Evolutionary conservation across 2,329 filamentous ascomycete species (phyloP), one percentile per base, ranked within the genome.

Genomic region (Pyrenophora seminiperda): DNA sequence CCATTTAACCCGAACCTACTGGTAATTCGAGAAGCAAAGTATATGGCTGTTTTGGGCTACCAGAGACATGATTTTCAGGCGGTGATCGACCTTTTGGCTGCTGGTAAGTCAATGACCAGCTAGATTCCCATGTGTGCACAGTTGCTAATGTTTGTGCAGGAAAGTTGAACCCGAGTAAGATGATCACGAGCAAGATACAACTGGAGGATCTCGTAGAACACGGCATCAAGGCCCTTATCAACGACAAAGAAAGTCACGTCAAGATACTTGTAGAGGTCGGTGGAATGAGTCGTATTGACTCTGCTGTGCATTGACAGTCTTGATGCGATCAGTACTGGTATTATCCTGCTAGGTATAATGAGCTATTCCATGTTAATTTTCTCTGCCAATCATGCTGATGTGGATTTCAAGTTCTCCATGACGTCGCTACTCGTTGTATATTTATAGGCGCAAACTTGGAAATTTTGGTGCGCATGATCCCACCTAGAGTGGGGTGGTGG

Each of bases 241-340:
- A 81, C 5, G 79, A 86, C 54, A 84, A 83, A 61, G 82, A 86
- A 37, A 81, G 78, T 44, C 82, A 86, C 59, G 82, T 86, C 20
- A 87, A 87, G 71, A 82, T 87, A 22, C 56, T 87, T 37, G 80
- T 87, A 1, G 78, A 84, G 18, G 55, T 74, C 7, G 62, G 60
- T 6, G 55, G 58, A 0, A 46, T 60, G 58, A 37, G 45, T 15
- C 50, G 52, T 15, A 41, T 55, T 5, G 59, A 59, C 20, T 60
- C 51, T 5, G 58, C 48, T 7, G 27, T 54, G 15, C 54, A 56
- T 18, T 51, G 19, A 51, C 10, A 20, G 15, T 7, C 1, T 4
- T 22, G 15, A n/a, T 32, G 13, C 14, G 7, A 29, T 24, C 22
- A 18, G 4, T 44, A 33, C 22, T 43, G 34, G 34, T 7, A 9